Percentiles rank a stretch among this genome's conserved stretches.
Conservation (phyloP, 306 rosid genomes). For the Astragalus membranaceus region DNA sequence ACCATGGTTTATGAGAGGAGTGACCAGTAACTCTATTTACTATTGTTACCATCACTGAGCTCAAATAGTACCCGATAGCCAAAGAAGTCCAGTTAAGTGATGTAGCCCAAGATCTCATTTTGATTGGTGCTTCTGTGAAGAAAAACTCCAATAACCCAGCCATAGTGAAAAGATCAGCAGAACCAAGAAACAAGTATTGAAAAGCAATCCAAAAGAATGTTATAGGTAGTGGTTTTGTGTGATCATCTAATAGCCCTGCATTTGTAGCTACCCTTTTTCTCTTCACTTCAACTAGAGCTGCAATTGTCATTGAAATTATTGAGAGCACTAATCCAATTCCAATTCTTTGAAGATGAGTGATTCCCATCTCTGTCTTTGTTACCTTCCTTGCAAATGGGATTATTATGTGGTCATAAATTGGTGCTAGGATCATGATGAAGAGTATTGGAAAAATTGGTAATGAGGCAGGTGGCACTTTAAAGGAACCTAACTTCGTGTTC, state of each 20-base stretch:
- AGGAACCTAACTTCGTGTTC: slow-evolving; percentile 76
- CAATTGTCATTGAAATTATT: slow-evolving; percentile 74
- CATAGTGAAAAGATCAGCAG: slow-evolving; percentile 92
- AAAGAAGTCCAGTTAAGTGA: slow-evolving; percentile 82
- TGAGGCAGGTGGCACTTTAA: slow-evolving; percentile 82
- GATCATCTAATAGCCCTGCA: slow-evolving; percentile 36
- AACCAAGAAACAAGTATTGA: slow-evolving; percentile 81
- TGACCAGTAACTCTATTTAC: slow-evolving; percentile 59
- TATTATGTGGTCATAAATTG: slow-evolving; percentile 74
- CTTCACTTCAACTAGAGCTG: slow-evolving; percentile 76
- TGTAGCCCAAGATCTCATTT: slow-evolving; percentile 90
- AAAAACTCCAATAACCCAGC: slow-evolving; percentile 86
- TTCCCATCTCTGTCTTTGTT: slow-evolving; percentile 73
- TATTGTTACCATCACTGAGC: slow-evolving; percentile 67
- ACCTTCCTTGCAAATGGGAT: slow-evolving; percentile 58
- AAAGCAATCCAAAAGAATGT: slow-evolving; percentile 82
- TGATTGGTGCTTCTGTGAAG: slow-evolving; percentile 85
- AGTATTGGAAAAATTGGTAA: slow-evolving; percentile 80
- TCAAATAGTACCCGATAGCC: slow-evolving; percentile 81
- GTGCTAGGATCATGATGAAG: slow-evolving; percentile 76
- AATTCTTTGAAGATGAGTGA: slow-evolving; percentile 75
- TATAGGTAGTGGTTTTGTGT: slow-evolving; percentile 52
- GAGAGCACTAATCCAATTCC: slow-evolving; percentile 76
- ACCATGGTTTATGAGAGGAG: slow-evolving; percentile 53
- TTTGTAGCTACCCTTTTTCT: slow-evolving; percentile 55